phyloP scores from a whole-genome alignment of 75 land plant genomes.

The Picea sitchensis region DNA sequence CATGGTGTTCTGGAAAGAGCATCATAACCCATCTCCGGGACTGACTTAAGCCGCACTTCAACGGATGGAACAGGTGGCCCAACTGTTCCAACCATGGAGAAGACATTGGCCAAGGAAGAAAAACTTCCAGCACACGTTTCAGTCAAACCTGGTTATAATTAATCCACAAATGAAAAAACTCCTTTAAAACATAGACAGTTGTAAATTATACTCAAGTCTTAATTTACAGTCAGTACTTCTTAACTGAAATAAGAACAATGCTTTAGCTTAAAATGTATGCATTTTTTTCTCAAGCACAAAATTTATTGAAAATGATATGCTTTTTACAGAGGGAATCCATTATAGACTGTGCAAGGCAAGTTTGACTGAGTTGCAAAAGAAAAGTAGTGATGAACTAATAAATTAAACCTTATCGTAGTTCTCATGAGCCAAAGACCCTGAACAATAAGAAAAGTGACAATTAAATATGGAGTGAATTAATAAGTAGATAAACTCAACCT shows the following conservation, averaged over 20 bases:
- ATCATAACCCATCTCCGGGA: constrained; percentile 96
- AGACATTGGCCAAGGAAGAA: constrained; percentile 73
- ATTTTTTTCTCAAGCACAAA: background rate
- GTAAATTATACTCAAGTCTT: background rate
- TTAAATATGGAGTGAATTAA: no score
- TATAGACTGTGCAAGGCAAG: no score
- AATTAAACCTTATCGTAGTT: no score
- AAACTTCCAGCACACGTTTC: constrained; percentile 96
- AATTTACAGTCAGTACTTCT: background rate
- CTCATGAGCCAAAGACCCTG: no score
- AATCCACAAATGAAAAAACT: background rate
- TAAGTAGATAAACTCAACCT: no score
- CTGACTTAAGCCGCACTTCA: constrained; percentile 89
- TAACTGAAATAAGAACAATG: background rate
- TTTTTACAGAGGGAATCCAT: background rate
- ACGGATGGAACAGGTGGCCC: constrained; percentile 77
- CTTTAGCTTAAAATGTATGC: background rate
- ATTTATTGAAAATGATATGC: background rate
- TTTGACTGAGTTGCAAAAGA: no score
- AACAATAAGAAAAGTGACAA: no score
- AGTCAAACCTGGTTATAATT: constrained; percentile 67
- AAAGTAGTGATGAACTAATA: no score
- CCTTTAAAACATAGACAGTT: background rate
- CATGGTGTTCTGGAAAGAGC: constrained; percentile 63
- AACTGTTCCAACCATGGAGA: constrained; percentile 86